Base-by-base conservation (phyloP, 768 basidiomycete genomes). In the Russula sp. region DNA sequence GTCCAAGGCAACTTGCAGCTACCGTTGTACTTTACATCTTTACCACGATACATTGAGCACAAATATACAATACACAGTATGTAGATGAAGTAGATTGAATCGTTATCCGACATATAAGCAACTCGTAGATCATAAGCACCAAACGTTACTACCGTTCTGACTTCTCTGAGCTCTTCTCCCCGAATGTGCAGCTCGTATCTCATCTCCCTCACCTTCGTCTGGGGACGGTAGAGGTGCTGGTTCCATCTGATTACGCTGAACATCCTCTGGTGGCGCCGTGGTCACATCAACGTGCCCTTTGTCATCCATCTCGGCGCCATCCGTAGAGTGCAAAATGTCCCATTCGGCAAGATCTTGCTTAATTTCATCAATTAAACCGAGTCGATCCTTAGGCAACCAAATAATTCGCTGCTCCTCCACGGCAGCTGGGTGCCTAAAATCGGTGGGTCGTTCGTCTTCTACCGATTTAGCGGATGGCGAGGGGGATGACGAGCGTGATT, bases 401-500 rank as follows among this genome's bases (percentile, higher is more conserved):
- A 98, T 78, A 5, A 84, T 79, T 65, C 87, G 80, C 76, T 93
- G 90, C 53, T 89, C 84, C 57, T 84, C 66, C 78, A 84, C 62
- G 84, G 79, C 75, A 7, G 94, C 93, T 10, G 96, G 96, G 70
- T 96, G 96, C 55, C 89, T 86, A 76, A 96, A 98, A 20, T 88
- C 87, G 73, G 66, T 75, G 57, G 55, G 73, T 3, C 64, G 48
- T 44, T 74, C 70, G 49, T 67, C 70, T 57, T 73, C 68, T 34
- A 76, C 73, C 52, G 67, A 68, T 34, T 52, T 75, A 67, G 58
- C 71, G 68, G 51, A 70, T 64, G 36, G 64, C 55, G 52, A 52
- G 52, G 38, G 62, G 55, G 32, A 69, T 18, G 52, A 69, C 14
- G 54, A 34, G 44, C 49, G 64, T 28, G 51, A 57, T 46, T 61